phyloP scores from a whole-genome alignment of 257 asterid genomes.

The Schizonepeta tenuifolia region DNA sequence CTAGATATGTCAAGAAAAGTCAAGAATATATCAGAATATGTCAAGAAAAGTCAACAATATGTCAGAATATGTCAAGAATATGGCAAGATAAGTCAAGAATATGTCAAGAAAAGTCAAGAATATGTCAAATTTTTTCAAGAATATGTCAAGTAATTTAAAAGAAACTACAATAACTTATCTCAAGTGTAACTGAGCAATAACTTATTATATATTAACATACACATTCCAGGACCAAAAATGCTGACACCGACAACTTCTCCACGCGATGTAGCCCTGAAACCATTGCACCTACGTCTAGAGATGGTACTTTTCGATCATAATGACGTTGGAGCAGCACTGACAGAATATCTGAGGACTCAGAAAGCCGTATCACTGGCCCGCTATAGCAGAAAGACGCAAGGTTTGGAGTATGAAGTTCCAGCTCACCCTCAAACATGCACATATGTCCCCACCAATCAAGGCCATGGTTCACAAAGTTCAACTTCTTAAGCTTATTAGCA shows the following conservation, averaged over 20 bases:
- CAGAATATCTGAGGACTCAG: constrained; percentile 23
- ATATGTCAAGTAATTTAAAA: too few relatives aligned
- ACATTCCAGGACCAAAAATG: constrained; percentile 23
- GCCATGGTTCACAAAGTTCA: constrained; percentile 29
- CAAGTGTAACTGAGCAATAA: constrained; percentile 1
- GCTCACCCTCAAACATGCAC: constrained; percentile 10
- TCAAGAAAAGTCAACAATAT: background rate
- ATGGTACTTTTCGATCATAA: background rate
- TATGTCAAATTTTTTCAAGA: too few relatives aligned
- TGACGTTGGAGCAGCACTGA: background rate
- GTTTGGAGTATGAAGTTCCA: constrained; percentile 32
- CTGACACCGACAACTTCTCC: constrained; percentile 14
- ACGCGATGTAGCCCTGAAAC: constrained; percentile 3
- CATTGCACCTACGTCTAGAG: background rate
- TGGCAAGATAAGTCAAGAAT: too few relatives aligned
- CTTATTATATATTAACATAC: background rate
- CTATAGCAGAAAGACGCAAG: constrained; percentile 19
- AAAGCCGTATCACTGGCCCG: constrained; percentile 7
- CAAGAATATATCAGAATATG: background rate
- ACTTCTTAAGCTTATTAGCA: constrained; percentile 31
- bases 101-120: too few relatives aligned
- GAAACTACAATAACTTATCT: background rate
- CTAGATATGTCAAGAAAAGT: too few relatives aligned
- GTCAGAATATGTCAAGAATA: background rate
- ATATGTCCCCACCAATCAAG: background rate